Conservation (phyloP, 306 rosid species). For the Coriaria nepalensis region DNA sequence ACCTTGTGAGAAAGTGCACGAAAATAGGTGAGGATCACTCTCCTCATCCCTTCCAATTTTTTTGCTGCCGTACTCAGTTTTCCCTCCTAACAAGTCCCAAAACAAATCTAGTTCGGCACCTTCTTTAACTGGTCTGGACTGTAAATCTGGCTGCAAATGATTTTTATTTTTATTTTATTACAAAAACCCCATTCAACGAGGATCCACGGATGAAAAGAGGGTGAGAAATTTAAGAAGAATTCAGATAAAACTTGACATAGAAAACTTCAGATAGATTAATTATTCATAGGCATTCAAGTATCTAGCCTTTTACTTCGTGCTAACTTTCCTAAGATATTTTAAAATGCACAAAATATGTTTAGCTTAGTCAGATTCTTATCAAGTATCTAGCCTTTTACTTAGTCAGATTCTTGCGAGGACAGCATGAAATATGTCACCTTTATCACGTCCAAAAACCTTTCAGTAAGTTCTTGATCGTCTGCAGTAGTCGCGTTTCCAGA, state of each 20-base stretch:
- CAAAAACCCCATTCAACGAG: too few species aligned
- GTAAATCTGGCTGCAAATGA: slow-evolving; percentile 70
- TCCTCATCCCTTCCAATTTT: slow-evolving; percentile 55
- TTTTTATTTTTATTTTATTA: too few species aligned
- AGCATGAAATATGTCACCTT: slow-evolving; percentile 33
- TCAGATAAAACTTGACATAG: too few species aligned
- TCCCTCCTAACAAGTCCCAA: slow-evolving; percentile 84
- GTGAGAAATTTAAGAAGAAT: too few species aligned
- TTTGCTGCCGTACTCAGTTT: slow-evolving; percentile 59
- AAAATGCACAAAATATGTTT: background rate
- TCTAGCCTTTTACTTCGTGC: background rate
- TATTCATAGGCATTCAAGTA: background rate
- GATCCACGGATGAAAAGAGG: background rate
- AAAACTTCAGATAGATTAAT: too few species aligned
- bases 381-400: too few species aligned
- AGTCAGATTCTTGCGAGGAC: too few species aligned
- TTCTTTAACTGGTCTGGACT: slow-evolving; percentile 62
- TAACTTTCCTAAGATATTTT: background rate
- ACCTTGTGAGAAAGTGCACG: slow-evolving; percentile 64
- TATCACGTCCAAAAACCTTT: slow-evolving; percentile 85
- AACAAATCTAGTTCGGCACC: slow-evolving; percentile 71
- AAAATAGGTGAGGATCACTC: slow-evolving; percentile 65
- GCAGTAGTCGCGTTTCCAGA: slow-evolving; percentile 46
- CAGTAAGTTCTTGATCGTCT: slow-evolving; percentile 67
- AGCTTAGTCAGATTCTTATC: too few species aligned